A percentile compares a stretch with the other conserved stretches of the same genome.
Conservation (phyloP, 345 rosid genomes). For the Eucalyptus sideroxylon region DNA sequence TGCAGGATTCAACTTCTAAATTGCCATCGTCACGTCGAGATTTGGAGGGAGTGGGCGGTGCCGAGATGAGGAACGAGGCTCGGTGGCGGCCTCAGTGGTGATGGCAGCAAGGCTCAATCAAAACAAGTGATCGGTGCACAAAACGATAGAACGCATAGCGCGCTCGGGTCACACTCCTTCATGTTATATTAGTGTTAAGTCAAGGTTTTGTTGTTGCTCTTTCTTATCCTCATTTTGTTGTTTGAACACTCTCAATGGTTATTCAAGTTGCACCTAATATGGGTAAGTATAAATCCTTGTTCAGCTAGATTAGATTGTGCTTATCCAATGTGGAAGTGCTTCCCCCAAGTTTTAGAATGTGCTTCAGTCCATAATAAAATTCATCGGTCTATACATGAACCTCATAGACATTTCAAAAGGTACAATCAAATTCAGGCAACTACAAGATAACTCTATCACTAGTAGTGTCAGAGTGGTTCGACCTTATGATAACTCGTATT, state of each 20-base stretch:
- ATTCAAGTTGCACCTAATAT: neutral
- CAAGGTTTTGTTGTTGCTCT: neutral
- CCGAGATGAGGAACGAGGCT: constrained; percentile 74
- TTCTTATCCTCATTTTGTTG: too few species aligned
- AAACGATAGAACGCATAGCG: neutral
- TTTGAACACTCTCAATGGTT: neutral
- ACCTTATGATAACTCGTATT: fast-evolving
- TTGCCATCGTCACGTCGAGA: constrained; percentile 26
- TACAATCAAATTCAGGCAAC: neutral
- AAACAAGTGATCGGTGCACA: neutral
- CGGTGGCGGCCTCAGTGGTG: constrained; percentile 46
- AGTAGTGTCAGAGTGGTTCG: fast-evolving
- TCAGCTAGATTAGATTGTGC: neutral
- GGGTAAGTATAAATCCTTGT: neutral
- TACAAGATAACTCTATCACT: neutral
- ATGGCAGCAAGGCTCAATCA: constrained; percentile 70
- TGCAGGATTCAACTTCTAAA: too few species aligned
- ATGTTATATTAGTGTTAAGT: neutral
- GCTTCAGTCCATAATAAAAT: neutral
- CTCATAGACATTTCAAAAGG: neutral
- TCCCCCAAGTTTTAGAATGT: neutral
- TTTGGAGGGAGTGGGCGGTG: constrained; percentile 53
- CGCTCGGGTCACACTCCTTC: neutral
- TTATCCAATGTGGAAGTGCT: neutral
- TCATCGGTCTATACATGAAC: fast-evolving